Evolutionary conservation across 1,139 yeast species (phyloP).

Genomic region (Arxiozyma slooffiae): DNA sequence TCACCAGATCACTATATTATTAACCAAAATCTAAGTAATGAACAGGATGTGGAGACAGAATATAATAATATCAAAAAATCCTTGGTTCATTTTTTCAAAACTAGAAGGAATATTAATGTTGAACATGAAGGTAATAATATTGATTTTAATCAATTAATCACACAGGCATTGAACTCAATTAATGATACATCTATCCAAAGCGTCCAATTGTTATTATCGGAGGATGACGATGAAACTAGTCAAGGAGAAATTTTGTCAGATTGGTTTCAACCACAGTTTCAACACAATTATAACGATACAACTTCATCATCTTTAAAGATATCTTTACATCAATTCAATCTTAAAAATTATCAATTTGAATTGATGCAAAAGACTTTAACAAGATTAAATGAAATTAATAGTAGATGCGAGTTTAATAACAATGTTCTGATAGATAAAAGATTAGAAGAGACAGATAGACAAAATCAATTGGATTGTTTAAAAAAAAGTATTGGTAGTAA

Average conservation of each 20-base stretch:
- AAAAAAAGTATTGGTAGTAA: slow-evolving; percentile 41
- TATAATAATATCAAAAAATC: slow-evolving; percentile 16
- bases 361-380: slow-evolving; percentile 37
- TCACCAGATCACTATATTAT: slow-evolving; percentile 35
- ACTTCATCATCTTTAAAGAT: slow-evolving; percentile 2
- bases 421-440: slow-evolving; percentile 32
- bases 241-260: not conserved
- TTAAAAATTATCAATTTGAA: slow-evolving; percentile 34
- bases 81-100: slow-evolving; percentile 20
- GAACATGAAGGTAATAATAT: not conserved
- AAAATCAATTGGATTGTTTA: slow-evolving; percentile 39
- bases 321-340: slow-evolving; percentile 23
- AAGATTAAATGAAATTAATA: slow-evolving; percentile 33
- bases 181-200: not conserved
- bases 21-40: slow-evolving; percentile 7
- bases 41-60: slow-evolving; percentile 11
- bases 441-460: slow-evolving; percentile 41
- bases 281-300: not conserved
- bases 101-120: slow-evolving; percentile 9
- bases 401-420: slow-evolving; percentile 26
- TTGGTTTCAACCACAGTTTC: not conserved
- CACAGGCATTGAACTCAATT: not conserved
- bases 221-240: not conserved
- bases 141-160: slow-evolving; percentile 1
- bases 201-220: not conserved